Conservation (phyloP, 2,329 filamentous ascomycete genomes). For the Paracorniculantispora psalliotae region DNA sequence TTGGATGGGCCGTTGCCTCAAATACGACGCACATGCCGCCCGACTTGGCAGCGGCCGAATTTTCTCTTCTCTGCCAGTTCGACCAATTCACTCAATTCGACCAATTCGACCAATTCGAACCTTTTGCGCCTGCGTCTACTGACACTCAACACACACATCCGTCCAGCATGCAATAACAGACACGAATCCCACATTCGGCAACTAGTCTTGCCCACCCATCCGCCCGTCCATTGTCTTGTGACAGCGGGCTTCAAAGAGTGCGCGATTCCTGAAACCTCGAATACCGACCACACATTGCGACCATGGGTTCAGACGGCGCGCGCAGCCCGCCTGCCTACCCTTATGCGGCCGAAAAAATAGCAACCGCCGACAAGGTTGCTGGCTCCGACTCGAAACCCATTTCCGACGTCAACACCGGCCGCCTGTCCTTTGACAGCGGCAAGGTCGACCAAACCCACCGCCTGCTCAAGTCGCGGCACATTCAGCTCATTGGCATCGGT, state of each 20-base stretch:
- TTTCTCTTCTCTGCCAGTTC: not conserved
- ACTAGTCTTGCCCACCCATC: not conserved
- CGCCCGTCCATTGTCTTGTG: slow-evolving; percentile 5
- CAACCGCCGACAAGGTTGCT: not conserved
- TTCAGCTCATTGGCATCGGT: slow-evolving; percentile 58
- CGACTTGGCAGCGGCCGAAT: slow-evolving; percentile 1
- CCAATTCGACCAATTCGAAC: too few species aligned
- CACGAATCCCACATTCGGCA: not conserved
- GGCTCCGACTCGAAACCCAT: not conserved
- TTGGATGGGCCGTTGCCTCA: slow-evolving; percentile 1
- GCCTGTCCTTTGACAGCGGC: slow-evolving; percentile 17
- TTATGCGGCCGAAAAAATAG: slow-evolving; percentile 20
- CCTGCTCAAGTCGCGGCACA: slow-evolving; percentile 50
- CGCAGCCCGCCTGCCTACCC: slow-evolving; percentile 20
- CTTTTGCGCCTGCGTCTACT: not conserved
- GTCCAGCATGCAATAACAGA: slow-evolving; percentile 1
- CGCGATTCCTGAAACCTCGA: too few species aligned
- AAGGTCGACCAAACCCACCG: slow-evolving; percentile 43
- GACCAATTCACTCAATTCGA: too few species aligned
- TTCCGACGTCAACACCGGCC: slow-evolving; percentile 9
- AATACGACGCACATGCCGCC: slow-evolving; percentile 7
- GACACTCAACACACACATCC: not conserved
- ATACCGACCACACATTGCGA: not conserved
- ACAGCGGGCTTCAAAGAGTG: not conserved
- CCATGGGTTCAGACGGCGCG: slow-evolving; percentile 6